phyloP scores from a whole-genome alignment of 1,139 yeast genomes.

The Hemisphaericaspora subhashii region DNA sequence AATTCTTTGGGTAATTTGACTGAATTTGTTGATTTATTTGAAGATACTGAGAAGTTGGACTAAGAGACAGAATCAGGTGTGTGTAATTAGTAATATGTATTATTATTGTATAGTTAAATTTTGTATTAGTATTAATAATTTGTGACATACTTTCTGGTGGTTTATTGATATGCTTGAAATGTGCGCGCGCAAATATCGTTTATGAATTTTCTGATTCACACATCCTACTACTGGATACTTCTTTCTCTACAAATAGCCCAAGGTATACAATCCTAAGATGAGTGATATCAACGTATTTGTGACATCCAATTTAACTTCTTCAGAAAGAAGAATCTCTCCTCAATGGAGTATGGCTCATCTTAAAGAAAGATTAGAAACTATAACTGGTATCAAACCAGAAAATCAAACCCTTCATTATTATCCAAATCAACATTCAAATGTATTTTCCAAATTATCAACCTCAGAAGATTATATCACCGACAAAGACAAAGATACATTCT shows the following conservation, averaged over 20 bases:
- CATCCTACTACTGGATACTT: too few relatives aligned
- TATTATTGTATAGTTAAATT: not conserved
- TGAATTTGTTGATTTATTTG: not conserved
- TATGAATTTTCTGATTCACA: too few relatives aligned
- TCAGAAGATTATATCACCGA: conserved; percentile 20
- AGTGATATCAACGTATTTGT: conserved; percentile 55
- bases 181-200: too few relatives aligned
- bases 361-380: conserved; percentile 58
- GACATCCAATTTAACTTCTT: conserved; percentile 65
- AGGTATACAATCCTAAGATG: conserved; percentile 21
- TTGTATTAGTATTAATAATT: not conserved
- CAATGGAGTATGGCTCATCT: conserved; percentile 62
- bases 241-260: not conserved
- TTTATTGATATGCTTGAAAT: not conserved
- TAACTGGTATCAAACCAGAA: conserved; percentile 76
- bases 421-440: conserved; percentile 42
- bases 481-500: conserved; percentile 15
- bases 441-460: conserved; percentile 22
- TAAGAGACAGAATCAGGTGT: not conserved
- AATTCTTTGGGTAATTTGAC: not conserved
- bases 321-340: conserved; percentile 68
- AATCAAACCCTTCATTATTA: conserved; percentile 56
- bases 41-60: not conserved
- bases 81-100: not conserved
- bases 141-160: not conserved